phyloP scores from a whole-genome alignment of 2,329 filamentous ascomycete species.

The Penicillium oxalicum region DNA sequence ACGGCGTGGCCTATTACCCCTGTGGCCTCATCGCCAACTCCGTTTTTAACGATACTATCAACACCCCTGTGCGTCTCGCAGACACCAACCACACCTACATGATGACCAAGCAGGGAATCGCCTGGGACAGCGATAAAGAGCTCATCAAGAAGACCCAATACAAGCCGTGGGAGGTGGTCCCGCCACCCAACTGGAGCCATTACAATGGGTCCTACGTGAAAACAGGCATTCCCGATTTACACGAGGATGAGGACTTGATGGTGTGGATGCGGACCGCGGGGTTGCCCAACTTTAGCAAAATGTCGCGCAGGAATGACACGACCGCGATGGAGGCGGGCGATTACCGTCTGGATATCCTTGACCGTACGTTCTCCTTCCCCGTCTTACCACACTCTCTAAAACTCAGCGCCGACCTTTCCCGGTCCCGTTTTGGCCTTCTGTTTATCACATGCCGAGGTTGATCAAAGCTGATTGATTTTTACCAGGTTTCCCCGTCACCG shows the following conservation, averaged over 20 bases:
- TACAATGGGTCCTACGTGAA: slow-evolving; percentile 67
- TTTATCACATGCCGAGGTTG: too few species aligned
- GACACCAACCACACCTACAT: slow-evolving; percentile 55
- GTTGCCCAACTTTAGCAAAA: slow-evolving; percentile 88
- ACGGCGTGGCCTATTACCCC: slow-evolving; percentile 75
- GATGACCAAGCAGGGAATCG: slow-evolving; percentile 74
- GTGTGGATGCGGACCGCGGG: slow-evolving; percentile 99
- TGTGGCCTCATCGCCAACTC: slow-evolving; percentile 97
- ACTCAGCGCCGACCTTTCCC: too few species aligned
- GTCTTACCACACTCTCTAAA: too few species aligned
- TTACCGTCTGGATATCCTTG: slow-evolving; percentile 70
- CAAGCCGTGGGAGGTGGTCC: slow-evolving; percentile 58
- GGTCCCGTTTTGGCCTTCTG: too few species aligned
- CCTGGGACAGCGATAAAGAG: slow-evolving; percentile 76
- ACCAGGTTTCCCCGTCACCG: slow-evolving; percentile 70
- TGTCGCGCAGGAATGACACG: slow-evolving; percentile 75
- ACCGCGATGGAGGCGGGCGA: slow-evolving; percentile 60
- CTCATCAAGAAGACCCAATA: slow-evolving; percentile 71
- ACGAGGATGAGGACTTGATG: slow-evolving; percentile 77
- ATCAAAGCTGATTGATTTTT: neutral
- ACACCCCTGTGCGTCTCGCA: slow-evolving; percentile 53
- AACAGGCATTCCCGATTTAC: slow-evolving; percentile 63
- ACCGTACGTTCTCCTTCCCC: slow-evolving; percentile 56
- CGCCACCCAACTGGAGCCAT: slow-evolving; percentile 78
- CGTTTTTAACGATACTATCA: slow-evolving; percentile 89